Evolutionary conservation across 805 yeast genomes (phyloP), one percentile per base, ranked within the genome.

Genomic region (Kuraishia floccosa): DNA sequence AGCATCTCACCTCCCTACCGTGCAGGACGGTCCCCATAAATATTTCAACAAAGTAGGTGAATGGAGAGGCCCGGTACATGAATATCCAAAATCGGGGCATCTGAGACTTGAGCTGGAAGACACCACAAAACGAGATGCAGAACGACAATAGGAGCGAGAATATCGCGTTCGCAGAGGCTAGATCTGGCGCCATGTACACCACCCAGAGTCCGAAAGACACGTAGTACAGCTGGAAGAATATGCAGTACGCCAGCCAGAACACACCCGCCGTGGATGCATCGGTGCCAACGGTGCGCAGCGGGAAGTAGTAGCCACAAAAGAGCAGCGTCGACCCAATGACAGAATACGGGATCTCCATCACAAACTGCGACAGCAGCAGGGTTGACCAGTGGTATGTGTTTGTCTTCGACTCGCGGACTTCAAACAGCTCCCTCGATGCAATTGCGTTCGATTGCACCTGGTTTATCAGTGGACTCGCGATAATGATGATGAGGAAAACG

Each of bases 381-480:
- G 63, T 47, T 24, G 70, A 57, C 83, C 83, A 76, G 42, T 72
- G 75, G 53, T 68, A 76, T 25, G 77, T 74, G 43, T 74, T 75
- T 7, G 78, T 68, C 32, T 73, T 65, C 15, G 68, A 62, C 44
- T 77, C 85, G 40, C 84, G 61, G 5, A 67, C 74, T 49, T 76
- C 83, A 41, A 54, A 77, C 18, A 74, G 46, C 28, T 70, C 72
- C 41, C 82, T 63, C 14, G 68, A 56, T 5, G 53, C 56, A 24
- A 67, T 60, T 27, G 72, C 72, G 35, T 65, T 62, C 16, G 63
- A 70, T 43, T 72, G 77, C 36, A 72, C 63, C 50, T 75, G 81
- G 44, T 74, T 70, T 42, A 71, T 59, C 26, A 68, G 46, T n/a
- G 82, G 74, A 12, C 71, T 69, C 31, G 72, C 58, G 32, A 69